phyloP scores from a whole-genome alignment of 495 filamentous ascomycete genomes.

The Aspergillus conjunctus region DNA sequence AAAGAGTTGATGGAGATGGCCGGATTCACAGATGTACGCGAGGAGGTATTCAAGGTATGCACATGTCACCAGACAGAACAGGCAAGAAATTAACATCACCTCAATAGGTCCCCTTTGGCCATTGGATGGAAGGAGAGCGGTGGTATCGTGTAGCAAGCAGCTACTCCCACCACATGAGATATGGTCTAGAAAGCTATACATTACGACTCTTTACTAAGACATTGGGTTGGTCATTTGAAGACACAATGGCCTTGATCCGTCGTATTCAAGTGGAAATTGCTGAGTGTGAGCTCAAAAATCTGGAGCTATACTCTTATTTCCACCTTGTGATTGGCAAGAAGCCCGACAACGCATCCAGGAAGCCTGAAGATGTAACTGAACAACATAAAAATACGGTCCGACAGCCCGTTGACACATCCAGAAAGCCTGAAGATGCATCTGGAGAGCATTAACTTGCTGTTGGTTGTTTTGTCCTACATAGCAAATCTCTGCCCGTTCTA shows the following conservation, averaged over 20 bases:
- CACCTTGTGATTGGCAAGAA: constrained; percentile 4
- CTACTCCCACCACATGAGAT: constrained; percentile 1
- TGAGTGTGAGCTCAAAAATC: neutral
- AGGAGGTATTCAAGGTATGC: constrained; percentile 10
- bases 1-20: constrained; percentile 8
- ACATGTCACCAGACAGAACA: too few species aligned
- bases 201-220: constrained; percentile 5
- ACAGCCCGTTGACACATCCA: too few species aligned
- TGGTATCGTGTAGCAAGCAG: too few species aligned
- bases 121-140: too few species aligned
- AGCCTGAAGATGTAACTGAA: too few species aligned
- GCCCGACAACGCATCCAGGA: too few species aligned
- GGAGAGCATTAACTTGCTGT: too few species aligned
- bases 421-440: too few species aligned
- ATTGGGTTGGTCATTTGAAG: constrained; percentile 7
- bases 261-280: constrained; percentile 4
- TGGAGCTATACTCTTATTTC: constrained; percentile 9
- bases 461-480: too few species aligned
- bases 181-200: constrained; percentile 2
- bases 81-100: neutral
- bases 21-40: neutral
- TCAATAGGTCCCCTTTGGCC: neutral
- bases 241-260: neutral
- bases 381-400: too few species aligned
- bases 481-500: too few species aligned